Evolutionary conservation across 768 basidiomycete species (phyloP).

Genomic region (Tulasnella sp.): DNA sequence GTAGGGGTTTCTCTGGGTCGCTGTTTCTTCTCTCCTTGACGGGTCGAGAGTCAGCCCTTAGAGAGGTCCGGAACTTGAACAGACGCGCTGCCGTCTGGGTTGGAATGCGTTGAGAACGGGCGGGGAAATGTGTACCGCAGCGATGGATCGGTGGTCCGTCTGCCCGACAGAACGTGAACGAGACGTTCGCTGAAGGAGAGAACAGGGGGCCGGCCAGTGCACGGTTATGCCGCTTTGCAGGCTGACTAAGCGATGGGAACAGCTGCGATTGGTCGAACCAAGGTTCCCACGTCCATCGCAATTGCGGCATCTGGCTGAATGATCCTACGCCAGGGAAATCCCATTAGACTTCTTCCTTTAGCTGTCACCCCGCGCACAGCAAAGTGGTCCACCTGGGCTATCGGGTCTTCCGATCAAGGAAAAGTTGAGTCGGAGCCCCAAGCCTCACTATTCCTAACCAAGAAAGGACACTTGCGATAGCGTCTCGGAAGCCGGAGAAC

Average conservation of each 20-base stretch:
- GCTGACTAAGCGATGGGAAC: background rate
- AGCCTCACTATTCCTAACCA: background rate
- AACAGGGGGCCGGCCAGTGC: background rate
- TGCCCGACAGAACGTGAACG: background rate
- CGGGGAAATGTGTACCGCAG: background rate
- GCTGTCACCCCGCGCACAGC: background rate
- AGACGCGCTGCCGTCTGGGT: background rate
- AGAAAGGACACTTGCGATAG: conserved; percentile 2
- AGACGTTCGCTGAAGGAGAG: background rate
- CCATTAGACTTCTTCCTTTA: background rate
- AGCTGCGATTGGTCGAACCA: background rate
- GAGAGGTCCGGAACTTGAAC: background rate
- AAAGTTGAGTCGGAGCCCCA: background rate
- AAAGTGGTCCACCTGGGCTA: background rate
- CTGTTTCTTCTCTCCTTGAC: background rate
- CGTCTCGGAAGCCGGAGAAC: background rate
- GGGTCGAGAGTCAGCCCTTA: background rate
- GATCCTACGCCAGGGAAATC: conserved; percentile 1
- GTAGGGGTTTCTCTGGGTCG: background rate
- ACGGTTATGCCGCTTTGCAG: background rate
- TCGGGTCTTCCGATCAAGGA: background rate
- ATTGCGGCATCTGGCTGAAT: conserved; percentile 1
- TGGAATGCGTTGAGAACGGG: background rate
- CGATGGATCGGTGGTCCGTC: conserved; percentile 7
- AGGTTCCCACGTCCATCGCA: background rate